Base-by-base conservation (phyloP, 1,139 yeast genomes). In the Sugiyamaella neomexicana region DNA sequence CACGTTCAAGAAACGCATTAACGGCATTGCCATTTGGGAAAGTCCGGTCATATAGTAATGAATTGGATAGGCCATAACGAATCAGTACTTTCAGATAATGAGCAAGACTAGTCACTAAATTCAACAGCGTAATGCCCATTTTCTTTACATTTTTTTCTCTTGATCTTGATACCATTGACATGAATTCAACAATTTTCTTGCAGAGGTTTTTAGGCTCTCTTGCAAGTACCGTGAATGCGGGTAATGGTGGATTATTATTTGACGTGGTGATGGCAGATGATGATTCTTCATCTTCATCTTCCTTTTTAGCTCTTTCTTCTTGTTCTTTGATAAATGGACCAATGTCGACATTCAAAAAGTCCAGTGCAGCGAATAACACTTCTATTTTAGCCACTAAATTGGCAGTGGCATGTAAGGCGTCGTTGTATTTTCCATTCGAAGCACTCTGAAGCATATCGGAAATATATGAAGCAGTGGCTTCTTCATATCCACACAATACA, bases 401-500 rank as follows among this genome's bases (percentile, higher is more conserved):
- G 0, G 91, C 91, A 0, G 97, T 82, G 0, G 91, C 82, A 5
- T 78, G 68, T 17, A 90, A 74, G 1, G 98, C 97, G 49, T 80
- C 80, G 12, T 75, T 68, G 63, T 85, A 90, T 62, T 87, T 83
- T 36, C 88, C 89, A 15, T 83, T 81, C 39, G 96, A 86, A 3
- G 97, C 91, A 62, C 80, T 80, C 60, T 90, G 86, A 48, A 95
- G 79, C 97, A 95, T 91, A 62, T 89, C 95, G 2, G 96, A 87
- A 32, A 95, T 89, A 65, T 91, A 85, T 0, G 90, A 81, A 0
- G 98, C 99, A 1, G 96, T 81, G n/a, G 85, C 83, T 68, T 91
- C 98, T 72, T 95, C 99, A 68, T 83, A 95, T 32, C 86, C 89
- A 51, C 95, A 89, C 36, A 95, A 75, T 0, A 89, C 85, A 20